phyloP scores from a whole-genome alignment of 2,329 filamentous ascomycete genomes.

The Ophiocordyceps robertsii region DNA sequence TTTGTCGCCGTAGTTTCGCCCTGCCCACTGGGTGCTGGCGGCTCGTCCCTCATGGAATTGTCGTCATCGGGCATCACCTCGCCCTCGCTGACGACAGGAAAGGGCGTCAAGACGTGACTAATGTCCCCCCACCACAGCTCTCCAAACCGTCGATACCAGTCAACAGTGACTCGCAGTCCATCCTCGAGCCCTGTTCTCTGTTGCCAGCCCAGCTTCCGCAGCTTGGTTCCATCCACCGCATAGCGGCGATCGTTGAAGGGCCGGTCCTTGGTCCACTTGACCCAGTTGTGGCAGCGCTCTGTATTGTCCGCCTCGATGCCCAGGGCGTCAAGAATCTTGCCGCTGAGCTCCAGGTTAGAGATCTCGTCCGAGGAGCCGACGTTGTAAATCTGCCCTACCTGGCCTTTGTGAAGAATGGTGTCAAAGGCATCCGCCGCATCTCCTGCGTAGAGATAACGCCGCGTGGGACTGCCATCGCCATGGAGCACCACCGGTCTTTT shows the following conservation, averaged over 20 bases:
- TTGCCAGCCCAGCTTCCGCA: slow-evolving; percentile 53
- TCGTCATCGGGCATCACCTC: slow-evolving; percentile 39
- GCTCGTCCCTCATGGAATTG: slow-evolving; percentile 19
- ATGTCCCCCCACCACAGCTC: slow-evolving; percentile 64
- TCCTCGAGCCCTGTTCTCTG: slow-evolving; percentile 52
- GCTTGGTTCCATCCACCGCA: slow-evolving; percentile 56
- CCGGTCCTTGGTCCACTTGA: slow-evolving; percentile 64
- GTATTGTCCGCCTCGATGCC: slow-evolving; percentile 35
- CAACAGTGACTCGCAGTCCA: slow-evolving; percentile 49
- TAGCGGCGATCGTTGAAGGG: slow-evolving; percentile 69
- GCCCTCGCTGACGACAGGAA: slow-evolving; percentile 44
- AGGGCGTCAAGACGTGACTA: slow-evolving; percentile 53
- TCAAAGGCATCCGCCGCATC: slow-evolving; percentile 75
- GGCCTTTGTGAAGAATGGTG: slow-evolving; percentile 67
- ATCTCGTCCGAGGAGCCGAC: slow-evolving; percentile 68
- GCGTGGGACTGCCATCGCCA: slow-evolving; percentile 60
- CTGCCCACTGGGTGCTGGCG: slow-evolving; percentile 12
- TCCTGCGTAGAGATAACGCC: slow-evolving; percentile 65
- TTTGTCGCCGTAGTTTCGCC: slow-evolving; percentile 1
- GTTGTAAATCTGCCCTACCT: slow-evolving; percentile 67
- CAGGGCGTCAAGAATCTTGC: slow-evolving; percentile 49
- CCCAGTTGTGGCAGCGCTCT: slow-evolving; percentile 46
- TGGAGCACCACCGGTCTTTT: slow-evolving; percentile 57
- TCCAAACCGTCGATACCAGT: slow-evolving; percentile 56
- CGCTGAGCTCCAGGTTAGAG: slow-evolving; percentile 58